Base-by-base conservation (phyloP, 148 eudicot genomes). In the Silene latifolia region DNA sequence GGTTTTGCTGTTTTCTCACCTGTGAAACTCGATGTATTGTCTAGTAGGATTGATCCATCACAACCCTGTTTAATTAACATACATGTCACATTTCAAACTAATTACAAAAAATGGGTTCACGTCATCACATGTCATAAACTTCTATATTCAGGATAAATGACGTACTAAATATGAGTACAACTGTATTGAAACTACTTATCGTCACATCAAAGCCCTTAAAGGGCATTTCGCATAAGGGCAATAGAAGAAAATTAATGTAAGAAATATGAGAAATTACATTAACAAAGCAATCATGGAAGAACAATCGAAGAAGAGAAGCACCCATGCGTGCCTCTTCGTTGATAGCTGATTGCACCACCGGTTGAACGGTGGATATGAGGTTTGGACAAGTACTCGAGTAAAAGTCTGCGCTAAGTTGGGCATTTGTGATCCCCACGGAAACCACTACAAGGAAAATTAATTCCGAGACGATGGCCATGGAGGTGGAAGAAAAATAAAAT, bases 241-340 rank as follows among this genome's bases (percentile, higher is more conserved):
- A n/a, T n/a, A n/a, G n/a, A n/a, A n/a, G n/a, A n/a, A n/a, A n/a
- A n/a, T n/a, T n/a, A n/a, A n/a, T n/a, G n/a, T n/a, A n/a, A n/a
- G n/a, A n/a, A n/a, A 69, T 9, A 23, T 46, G 29, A 44, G 4
- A 53, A 17, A 7, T 86, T 89, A 91, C 98, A 5, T 93, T 88
- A 32, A 93, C 97, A 66, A 93, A 93, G 81, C 98, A 93, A 59
- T 93, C 98, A 62, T 93, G 98, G 83, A 93, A 93, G 86, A 83
- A 84, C 69, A 93, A 69, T 5, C 98, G 93, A 61, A 93, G 91
- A 12, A 93, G 92, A 51, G 98, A 91, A 32, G 97, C 98, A 2
- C 97, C 98, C 92, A 91, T 93, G 0, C 98, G 89, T 7, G 93
- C 79, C 74, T 93, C 97, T 10, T 86, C 84, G 11, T 73, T 19